Percentiles rank a stretch among this genome's conserved stretches.
Evolutionary conservation across 1,139 yeast genomes (phyloP).

Genomic region (Blastobotrys serpentis): DNA sequence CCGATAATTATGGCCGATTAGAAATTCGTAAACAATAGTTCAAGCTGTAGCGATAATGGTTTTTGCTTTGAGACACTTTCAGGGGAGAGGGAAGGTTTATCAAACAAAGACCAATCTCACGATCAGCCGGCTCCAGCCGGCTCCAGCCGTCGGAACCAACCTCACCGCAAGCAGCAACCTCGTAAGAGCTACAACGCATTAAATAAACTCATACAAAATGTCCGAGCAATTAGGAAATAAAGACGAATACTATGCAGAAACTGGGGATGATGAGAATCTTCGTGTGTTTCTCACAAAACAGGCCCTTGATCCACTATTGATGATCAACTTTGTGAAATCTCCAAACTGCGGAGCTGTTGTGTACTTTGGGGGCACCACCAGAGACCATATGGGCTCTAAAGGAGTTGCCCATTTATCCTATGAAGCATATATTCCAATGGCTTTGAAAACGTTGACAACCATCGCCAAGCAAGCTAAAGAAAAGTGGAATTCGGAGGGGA

Average conservation of each 20-base stretch:
- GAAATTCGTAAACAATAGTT: too few species aligned
- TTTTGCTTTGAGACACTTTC: too few species aligned
- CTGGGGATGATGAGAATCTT: slow-evolving; percentile 6
- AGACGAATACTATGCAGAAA: slow-evolving; percentile 5
- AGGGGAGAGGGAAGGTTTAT: too few species aligned
- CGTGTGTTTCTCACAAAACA: slow-evolving; percentile 6
- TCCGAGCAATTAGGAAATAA: neutral
- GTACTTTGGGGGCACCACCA: slow-evolving; percentile 49
- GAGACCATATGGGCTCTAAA: slow-evolving; percentile 44
- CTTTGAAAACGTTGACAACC: slow-evolving; percentile 37
- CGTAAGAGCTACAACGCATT: too few species aligned
- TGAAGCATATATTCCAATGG: slow-evolving; percentile 46
- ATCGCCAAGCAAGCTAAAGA: slow-evolving; percentile 40
- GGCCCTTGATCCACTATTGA: slow-evolving; percentile 5
- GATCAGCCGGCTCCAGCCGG: too few species aligned
- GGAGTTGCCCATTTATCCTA: slow-evolving; percentile 42
- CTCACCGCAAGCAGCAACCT: too few species aligned
- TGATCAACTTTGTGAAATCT: slow-evolving; percentile 32
- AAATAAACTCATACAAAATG: neutral
- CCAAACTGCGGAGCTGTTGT: slow-evolving; percentile 49
- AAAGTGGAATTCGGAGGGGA: slow-evolving; percentile 27
- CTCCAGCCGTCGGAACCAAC: too few species aligned
- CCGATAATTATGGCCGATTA: too few species aligned
- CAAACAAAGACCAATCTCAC: too few species aligned
- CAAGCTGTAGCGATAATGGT: too few species aligned